Percentiles rank a stretch among this genome's conserved stretches.
Evolutionary conservation across 805 yeast species (phyloP).

Genomic region (Cyberlindnera amylophila): DNA sequence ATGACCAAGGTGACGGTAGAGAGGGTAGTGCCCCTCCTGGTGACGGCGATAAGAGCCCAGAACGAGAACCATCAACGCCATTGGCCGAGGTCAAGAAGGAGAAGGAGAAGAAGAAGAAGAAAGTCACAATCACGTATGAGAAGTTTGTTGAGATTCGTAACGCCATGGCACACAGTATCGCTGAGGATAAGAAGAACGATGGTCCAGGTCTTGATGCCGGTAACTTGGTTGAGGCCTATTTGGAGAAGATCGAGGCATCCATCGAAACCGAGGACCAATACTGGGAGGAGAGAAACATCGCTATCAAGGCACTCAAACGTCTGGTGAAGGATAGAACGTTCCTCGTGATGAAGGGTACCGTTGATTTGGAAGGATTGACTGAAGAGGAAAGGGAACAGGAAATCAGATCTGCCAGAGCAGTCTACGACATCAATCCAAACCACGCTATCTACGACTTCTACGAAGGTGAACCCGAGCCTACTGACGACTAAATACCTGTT

Average conservation of each 20-base stretch:
- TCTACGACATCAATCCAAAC: slow-evolving; percentile 61
- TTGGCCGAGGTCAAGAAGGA: slow-evolving; percentile 4
- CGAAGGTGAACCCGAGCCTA: slow-evolving; percentile 14
- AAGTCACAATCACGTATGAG: slow-evolving; percentile 71
- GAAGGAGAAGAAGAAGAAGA: slow-evolving; percentile 27
- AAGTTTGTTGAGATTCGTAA: slow-evolving; percentile 84
- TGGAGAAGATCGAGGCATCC: slow-evolving; percentile 67
- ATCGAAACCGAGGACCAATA: slow-evolving; percentile 67
- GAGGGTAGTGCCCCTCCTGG: slow-evolving; percentile 2
- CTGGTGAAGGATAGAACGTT: slow-evolving; percentile 81
- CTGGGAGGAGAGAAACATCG: slow-evolving; percentile 64
- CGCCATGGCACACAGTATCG: slow-evolving; percentile 61
- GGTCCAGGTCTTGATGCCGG: slow-evolving; percentile 64
- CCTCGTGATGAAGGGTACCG: slow-evolving; percentile 55
- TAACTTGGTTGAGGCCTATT: slow-evolving; percentile 76
- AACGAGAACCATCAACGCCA: slow-evolving; percentile 3
- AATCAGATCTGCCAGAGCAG: slow-evolving; percentile 28
- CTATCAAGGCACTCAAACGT: slow-evolving; percentile 75
- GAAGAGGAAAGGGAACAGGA: slow-evolving; percentile 25
- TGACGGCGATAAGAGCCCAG: slow-evolving; percentile 2
- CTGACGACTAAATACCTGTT: background rate
- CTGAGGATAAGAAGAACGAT: slow-evolving; percentile 48
- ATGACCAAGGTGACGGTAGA: slow-evolving; percentile 6
- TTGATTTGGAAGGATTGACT: slow-evolving; percentile 24
- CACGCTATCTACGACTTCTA: slow-evolving; percentile 65